These are phyloP conservation scores for Candida piceae DNA, from an alignment of 805 yeast genomes.

Conservation along the genomic window DNA sequence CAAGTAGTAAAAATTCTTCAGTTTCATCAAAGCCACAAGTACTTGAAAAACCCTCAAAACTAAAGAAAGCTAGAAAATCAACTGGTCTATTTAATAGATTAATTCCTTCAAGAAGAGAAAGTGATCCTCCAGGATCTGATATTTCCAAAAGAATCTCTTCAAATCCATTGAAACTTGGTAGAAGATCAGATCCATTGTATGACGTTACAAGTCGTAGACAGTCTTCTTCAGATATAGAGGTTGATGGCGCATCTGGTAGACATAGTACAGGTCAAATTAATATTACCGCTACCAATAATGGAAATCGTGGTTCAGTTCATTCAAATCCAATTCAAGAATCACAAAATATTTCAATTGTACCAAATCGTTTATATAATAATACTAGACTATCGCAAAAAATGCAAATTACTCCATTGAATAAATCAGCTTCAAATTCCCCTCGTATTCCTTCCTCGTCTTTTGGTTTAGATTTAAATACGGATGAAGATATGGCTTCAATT, in stretches of 20 bases:
- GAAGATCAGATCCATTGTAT: constrained; percentile 12
- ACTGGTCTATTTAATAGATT: constrained; percentile 21
- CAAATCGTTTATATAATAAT: too few relatives aligned
- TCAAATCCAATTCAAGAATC: too few relatives aligned
- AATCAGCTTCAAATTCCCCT: too few relatives aligned
- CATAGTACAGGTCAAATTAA: too few relatives aligned
- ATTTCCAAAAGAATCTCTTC: not conserved
- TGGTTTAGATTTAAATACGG: constrained; percentile 24
- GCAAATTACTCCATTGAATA: too few relatives aligned
- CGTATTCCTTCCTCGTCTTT: constrained; percentile 1
- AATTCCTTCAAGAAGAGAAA: constrained; percentile 25
- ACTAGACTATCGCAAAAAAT: too few relatives aligned
- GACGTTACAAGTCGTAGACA: not conserved
- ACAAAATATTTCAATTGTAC: too few relatives aligned
- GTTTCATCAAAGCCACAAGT: too few relatives aligned
- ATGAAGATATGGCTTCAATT: constrained; percentile 16
- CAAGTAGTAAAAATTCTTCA: constrained; percentile 5
- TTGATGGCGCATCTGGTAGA: not conserved
- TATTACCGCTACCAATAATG: too few relatives aligned
- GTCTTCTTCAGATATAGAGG: not conserved
- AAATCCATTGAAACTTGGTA: constrained; percentile 3
- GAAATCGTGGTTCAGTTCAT: too few relatives aligned
- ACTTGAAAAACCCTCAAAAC: too few relatives aligned
- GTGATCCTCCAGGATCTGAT: constrained; percentile 13
- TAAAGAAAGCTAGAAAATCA: constrained; percentile 17